A percentile compares a stretch with the other conserved stretches of the same genome.
These are phyloP conservation scores for Vitis labrusca DNA, from an alignment of 164 flowering plant species.

Conservation along the genomic window DNA sequence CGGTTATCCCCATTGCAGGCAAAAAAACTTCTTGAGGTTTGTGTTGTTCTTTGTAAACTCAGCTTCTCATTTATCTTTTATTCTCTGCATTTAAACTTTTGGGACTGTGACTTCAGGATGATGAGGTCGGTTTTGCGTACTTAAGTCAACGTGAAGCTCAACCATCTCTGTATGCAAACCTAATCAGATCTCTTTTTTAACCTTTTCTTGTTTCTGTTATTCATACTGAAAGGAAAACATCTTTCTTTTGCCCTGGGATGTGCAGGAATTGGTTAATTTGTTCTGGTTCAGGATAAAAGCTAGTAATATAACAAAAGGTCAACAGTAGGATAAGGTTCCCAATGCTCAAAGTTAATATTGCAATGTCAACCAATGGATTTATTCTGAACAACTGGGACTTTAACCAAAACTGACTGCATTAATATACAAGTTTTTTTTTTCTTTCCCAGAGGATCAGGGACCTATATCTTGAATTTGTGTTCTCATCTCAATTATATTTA, in stretches of 20 bases:
- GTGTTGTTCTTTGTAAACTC: neutral
- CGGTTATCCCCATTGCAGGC: conserved; percentile 68
- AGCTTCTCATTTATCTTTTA: conserved; percentile 5
- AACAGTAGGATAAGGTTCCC: neutral
- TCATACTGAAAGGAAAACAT: neutral
- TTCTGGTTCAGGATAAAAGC: neutral
- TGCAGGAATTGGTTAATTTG: neutral
- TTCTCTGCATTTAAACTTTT: conserved; percentile 6
- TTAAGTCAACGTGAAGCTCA: conserved; percentile 91
- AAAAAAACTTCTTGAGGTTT: conserved; percentile 87
- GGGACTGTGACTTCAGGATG: conserved; percentile 55
- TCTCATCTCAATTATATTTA: neutral
- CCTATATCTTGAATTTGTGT: no score
- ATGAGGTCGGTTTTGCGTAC: conserved; percentile 88
- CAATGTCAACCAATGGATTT: neutral
- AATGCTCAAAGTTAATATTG: neutral
- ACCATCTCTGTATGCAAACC: conserved; percentile 80
- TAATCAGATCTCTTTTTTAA: neutral
- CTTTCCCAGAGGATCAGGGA: no score
- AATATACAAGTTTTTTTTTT: no score
- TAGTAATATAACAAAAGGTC: neutral
- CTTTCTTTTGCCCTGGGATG: neutral
- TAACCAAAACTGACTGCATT: neutral
- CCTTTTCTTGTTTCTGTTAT: conserved; percentile 2
- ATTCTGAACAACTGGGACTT: neutral